Percentiles rank a stretch among this genome's conserved stretches.
phyloP scores from a whole-genome alignment of 441 rosid genomes.

The Arabidopsis lyrata region DNA sequence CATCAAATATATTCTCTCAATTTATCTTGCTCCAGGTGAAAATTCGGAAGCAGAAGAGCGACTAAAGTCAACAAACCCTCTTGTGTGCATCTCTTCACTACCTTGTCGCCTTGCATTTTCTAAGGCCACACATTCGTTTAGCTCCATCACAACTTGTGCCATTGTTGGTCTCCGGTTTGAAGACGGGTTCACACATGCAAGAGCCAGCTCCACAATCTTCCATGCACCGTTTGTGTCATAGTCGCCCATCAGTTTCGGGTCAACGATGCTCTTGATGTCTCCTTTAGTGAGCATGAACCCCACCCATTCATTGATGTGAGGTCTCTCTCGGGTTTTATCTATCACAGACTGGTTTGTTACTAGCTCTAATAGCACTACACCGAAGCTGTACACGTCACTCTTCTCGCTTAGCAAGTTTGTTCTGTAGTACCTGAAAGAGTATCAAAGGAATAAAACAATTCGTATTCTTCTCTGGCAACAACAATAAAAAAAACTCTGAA shows the following conservation, averaged over 20 bases:
- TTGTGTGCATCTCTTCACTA: constrained; percentile 28
- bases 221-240: constrained; percentile 42
- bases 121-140: constrained; percentile 43
- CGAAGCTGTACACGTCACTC: constrained; percentile 52
- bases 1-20: not conserved
- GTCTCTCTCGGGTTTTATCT: constrained; percentile 25
- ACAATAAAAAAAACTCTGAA: not conserved
- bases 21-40: constrained; percentile 45
- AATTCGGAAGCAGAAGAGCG: constrained; percentile 30
- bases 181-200: constrained; percentile 45
- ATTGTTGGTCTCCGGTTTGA: constrained; percentile 43
- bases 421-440: constrained; percentile 39
- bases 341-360: constrained; percentile 43
- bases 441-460: not conserved
- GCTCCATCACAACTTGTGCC: constrained; percentile 45
- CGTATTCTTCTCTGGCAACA: constrained; percentile 2
- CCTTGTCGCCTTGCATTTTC: constrained; percentile 37
- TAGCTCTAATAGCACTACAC: constrained; percentile 50
- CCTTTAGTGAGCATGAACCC: constrained; percentile 45
- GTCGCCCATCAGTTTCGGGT: constrained; percentile 44
- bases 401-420: constrained; percentile 44
- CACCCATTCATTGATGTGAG: constrained; percentile 46
- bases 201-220: constrained; percentile 47
- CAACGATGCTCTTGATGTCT: constrained; percentile 44
- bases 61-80: constrained; percentile 11